A percentile compares a stretch with the other conserved stretches of the same genome.
Conservation (phyloP, 495 filamentous ascomycete genomes). For the Penicillium ucsense region DNA sequence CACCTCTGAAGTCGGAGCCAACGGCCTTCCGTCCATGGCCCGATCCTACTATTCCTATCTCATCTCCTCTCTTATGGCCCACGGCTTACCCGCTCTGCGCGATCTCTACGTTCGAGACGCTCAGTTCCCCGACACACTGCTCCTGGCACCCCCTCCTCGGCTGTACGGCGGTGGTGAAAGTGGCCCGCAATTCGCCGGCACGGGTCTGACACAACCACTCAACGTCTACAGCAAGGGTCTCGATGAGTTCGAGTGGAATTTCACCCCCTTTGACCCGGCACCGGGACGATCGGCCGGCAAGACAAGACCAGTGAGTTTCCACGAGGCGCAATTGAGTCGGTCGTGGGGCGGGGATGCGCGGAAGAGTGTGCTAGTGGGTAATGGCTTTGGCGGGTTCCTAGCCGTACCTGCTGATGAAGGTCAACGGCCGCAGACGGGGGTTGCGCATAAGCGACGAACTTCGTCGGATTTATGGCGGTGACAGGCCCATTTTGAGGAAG, state of each 20-base stretch:
- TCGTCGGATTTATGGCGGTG: constrained; percentile 36
- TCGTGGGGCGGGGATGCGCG: constrained; percentile 54
- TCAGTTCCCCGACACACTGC: constrained; percentile 64
- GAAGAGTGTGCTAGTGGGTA: constrained; percentile 56
- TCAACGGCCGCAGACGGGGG: constrained; percentile 27
- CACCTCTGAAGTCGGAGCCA: constrained; percentile 40
- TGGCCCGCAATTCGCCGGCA: constrained; percentile 24
- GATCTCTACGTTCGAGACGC: constrained; percentile 80
- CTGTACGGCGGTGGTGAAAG: constrained; percentile 23
- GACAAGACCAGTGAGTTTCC: constrained; percentile 47
- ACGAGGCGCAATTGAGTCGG: constrained; percentile 42
- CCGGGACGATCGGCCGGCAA: constrained; percentile 23
- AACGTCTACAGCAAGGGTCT: constrained; percentile 81
- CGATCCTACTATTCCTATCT: constrained; percentile 79
- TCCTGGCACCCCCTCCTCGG: constrained; percentile 51
- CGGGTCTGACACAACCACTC: constrained; percentile 51
- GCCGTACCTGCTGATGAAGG: constrained; percentile 57
- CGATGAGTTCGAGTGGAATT: constrained; percentile 79
- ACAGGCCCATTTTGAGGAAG: neutral
- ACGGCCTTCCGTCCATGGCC: constrained; percentile 48
- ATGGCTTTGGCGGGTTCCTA: constrained; percentile 73
- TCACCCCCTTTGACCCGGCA: constrained; percentile 48
- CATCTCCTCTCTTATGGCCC: constrained; percentile 66
- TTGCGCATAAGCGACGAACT: constrained; percentile 27
- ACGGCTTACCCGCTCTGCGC: constrained; percentile 59